phyloP scores from a whole-genome alignment of 192 early-diverging fungal species.

The Coemansia sp. region DNA sequence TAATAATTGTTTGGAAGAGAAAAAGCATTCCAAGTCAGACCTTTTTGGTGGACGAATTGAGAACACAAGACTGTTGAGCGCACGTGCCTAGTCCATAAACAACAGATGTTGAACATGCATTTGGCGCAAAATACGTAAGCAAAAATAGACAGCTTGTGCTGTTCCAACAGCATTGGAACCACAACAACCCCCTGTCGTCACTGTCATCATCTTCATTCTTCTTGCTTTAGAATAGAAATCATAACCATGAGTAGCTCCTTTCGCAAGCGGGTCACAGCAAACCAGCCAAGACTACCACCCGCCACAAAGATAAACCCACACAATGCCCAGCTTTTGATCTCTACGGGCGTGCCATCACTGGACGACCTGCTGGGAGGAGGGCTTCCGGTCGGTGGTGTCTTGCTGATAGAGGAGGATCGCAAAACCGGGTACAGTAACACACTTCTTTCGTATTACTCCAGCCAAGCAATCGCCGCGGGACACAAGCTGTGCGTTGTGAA shows the following conservation, averaged over 20 bases:
- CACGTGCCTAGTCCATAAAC: background rate
- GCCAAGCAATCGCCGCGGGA: slow-evolving; percentile 76
- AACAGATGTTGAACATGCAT: background rate
- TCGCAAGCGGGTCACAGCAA: slow-evolving; percentile 57
- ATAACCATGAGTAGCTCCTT: slow-evolving; percentile 43
- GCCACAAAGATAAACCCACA: slow-evolving; percentile 75
- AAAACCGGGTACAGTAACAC: slow-evolving; percentile 78
- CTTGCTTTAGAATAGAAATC: background rate
- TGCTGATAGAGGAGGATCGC: slow-evolving; percentile 77
- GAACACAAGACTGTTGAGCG: background rate
- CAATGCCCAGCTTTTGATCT: slow-evolving; percentile 74
- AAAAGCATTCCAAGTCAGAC: no score
- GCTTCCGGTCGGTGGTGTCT: slow-evolving; percentile 74
- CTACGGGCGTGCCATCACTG: slow-evolving; percentile 79
- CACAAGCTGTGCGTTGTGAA: slow-evolving; percentile 70
- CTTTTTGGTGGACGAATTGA: no score
- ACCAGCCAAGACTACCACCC: slow-evolving; percentile 61
- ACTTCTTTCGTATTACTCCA: slow-evolving; percentile 78
- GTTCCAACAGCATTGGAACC: no score
- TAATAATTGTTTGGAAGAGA: no score
- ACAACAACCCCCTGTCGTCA: background rate
- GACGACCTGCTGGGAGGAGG: slow-evolving; percentile 90
- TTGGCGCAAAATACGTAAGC: background rate
- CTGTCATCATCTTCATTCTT: background rate
- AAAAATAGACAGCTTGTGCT: background rate